A percentile compares a stretch with the other conserved stretches of the same genome.
Conservation (phyloP, 2,329 filamentous ascomycete genomes). For the Dendrostoma leiphaemia region DNA sequence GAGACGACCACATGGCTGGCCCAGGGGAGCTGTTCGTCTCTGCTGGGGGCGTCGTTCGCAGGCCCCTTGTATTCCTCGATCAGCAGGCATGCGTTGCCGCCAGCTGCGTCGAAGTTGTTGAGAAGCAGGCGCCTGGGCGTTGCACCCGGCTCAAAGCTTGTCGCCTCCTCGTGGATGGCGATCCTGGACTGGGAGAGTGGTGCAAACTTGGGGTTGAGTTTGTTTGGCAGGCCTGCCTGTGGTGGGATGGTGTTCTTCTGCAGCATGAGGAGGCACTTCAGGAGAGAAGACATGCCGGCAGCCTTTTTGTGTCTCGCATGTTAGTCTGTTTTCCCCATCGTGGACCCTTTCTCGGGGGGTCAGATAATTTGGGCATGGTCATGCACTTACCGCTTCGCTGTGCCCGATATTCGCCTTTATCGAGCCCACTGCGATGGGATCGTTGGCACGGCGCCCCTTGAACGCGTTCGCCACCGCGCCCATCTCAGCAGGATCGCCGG, state of each 20-base stretch:
- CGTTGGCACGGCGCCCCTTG: background rate
- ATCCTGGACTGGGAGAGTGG: background rate
- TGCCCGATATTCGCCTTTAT: conserved; percentile 7
- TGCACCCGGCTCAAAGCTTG: too few species aligned
- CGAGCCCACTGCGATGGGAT: conserved; percentile 1
- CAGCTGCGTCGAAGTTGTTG: conserved; percentile 4
- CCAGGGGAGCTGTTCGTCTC: background rate
- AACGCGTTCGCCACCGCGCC: background rate
- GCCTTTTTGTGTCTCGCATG: background rate
- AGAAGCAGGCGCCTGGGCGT: background rate
- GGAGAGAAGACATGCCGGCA: background rate
- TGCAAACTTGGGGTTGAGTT: conserved; percentile 1
- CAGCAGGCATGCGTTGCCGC: background rate
- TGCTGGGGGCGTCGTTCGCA: too few species aligned
- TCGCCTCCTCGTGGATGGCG: background rate
- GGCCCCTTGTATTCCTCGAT: background rate
- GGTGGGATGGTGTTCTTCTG: conserved; percentile 5
- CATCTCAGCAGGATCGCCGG: background rate
- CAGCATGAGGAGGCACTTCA: conserved; percentile 5
- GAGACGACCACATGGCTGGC: background rate
- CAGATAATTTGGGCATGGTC: background rate
- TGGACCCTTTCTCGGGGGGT: too few species aligned
- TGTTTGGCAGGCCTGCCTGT: background rate
- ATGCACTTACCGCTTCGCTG: background rate
- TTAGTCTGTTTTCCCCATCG: too few species aligned